Conservation (phyloP, 2,329 filamentous ascomycete species). For the Teratosphaeria nubilosa region DNA sequence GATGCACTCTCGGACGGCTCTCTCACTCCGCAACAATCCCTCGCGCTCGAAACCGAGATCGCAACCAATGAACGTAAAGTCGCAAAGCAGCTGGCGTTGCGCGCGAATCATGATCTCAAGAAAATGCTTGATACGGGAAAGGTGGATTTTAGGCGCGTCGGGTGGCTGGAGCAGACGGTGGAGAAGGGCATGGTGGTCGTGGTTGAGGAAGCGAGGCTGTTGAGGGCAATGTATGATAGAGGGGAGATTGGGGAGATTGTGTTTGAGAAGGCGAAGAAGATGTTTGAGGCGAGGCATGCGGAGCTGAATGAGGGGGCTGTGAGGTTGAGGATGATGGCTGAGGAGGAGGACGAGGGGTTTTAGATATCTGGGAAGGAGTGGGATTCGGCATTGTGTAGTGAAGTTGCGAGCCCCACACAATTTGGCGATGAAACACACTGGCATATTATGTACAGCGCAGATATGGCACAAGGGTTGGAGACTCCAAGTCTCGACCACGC, state of each 20-base stretch:
- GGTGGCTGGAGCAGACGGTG: slow-evolving; percentile 17
- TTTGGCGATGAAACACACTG: neutral
- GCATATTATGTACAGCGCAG: neutral
- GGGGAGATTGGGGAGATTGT: slow-evolving; percentile 7
- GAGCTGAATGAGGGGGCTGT: slow-evolving; percentile 12
- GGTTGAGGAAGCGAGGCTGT: slow-evolving; percentile 12
- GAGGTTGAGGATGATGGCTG: slow-evolving; percentile 16
- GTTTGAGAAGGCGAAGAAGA: slow-evolving; percentile 10
- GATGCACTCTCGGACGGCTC: slow-evolving; percentile 2
- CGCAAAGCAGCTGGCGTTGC: slow-evolving; percentile 12
- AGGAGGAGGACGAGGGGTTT: slow-evolving; percentile 11
- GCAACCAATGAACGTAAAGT: slow-evolving; percentile 9
- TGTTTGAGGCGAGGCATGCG: slow-evolving; percentile 11
- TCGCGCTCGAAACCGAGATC: slow-evolving; percentile 3
- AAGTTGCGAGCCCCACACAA: neutral
- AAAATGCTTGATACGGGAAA: slow-evolving; percentile 20
- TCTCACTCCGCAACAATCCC: slow-evolving; percentile 4
- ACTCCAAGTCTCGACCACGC: too few relatives aligned
- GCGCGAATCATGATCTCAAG: slow-evolving; percentile 15
- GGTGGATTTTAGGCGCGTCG: slow-evolving; percentile 12
- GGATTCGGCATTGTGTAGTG: neutral
- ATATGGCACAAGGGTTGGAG: neutral
- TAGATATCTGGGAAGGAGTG: neutral
- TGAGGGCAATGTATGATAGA: slow-evolving; percentile 8
- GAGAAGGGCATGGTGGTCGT: slow-evolving; percentile 17